Percentiles rank a stretch among this genome's conserved stretches.
phyloP scores from a whole-genome alignment of 768 basidiomycete species.

The Punctularia strigosozonata region DNA sequence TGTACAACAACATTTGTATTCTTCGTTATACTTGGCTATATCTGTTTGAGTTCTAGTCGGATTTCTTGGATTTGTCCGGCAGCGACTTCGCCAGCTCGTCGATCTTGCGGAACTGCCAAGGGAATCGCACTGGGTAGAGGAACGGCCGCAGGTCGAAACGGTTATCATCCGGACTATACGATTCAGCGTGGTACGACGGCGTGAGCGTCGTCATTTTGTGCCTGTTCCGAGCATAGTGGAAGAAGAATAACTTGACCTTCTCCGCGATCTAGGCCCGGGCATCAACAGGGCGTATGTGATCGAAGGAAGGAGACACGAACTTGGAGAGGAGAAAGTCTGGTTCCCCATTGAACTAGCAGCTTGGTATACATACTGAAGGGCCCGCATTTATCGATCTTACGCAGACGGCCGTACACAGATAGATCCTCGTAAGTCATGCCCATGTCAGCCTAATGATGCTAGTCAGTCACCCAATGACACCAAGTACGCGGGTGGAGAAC shows the following conservation, averaged over 20 bases:
- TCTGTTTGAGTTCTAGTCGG: not conserved
- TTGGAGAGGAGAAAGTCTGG: conserved; percentile 69
- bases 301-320: conserved; percentile 24
- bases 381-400: conserved; percentile 95
- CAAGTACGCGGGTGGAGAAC: not conserved
- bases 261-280: conserved; percentile 62
- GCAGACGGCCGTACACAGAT: conserved; percentile 82
- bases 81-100: conserved; percentile 71
- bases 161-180: conserved; percentile 95
- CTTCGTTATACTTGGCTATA: not conserved
- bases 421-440: conserved; percentile 99
- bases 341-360: conserved; percentile 89
- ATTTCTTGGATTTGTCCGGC: conserved; percentile 50
- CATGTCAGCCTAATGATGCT: conserved; percentile 70
- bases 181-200: conserved; percentile 90
- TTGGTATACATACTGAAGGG: conserved; percentile 98
- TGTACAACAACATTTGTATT: conserved; percentile 6
- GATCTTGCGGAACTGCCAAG: conserved; percentile 95
- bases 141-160: conserved; percentile 94
- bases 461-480: conserved; percentile 5
- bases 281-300: not conserved
- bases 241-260: conserved; percentile 96
- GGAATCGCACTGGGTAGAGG: conserved; percentile 89
- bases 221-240: conserved; percentile 89
- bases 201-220: conserved; percentile 99